Evolutionary conservation across 495 filamentous ascomycete genomes (phyloP).

Genomic region (Talaromyces thailandensis): DNA sequence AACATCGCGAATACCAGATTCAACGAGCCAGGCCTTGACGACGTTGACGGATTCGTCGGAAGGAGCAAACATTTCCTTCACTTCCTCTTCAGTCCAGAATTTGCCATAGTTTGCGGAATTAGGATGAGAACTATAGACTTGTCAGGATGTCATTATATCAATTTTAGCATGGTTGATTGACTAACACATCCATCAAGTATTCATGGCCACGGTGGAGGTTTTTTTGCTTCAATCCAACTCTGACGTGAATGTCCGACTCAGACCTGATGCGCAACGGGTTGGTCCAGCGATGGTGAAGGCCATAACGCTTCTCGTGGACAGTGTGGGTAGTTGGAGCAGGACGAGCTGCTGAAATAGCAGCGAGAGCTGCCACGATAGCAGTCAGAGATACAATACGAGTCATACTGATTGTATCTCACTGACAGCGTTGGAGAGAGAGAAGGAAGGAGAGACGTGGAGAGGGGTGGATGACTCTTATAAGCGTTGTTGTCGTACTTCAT

Average conservation of each 20-base stretch:
- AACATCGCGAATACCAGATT: slow-evolving; percentile 34
- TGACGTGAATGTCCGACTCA: slow-evolving; percentile 37
- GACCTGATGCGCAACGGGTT: slow-evolving; percentile 19
- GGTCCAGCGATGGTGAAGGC: slow-evolving; percentile 23
- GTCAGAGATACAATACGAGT: slow-evolving; percentile 6
- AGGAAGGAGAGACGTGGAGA: neutral
- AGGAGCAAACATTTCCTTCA: slow-evolving; percentile 45
- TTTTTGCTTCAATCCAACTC: slow-evolving; percentile 45
- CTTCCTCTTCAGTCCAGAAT: slow-evolving; percentile 37
- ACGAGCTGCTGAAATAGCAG: slow-evolving; percentile 18
- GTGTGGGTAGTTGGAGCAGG: slow-evolving; percentile 22
- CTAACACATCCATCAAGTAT: slow-evolving; percentile 46
- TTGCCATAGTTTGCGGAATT: slow-evolving; percentile 44
- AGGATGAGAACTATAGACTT: slow-evolving; percentile 22
- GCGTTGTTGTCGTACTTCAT: neutral
- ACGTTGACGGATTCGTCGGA: slow-evolving; percentile 26
- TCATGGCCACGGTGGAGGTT: slow-evolving; percentile 46
- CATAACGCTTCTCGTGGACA: slow-evolving; percentile 34
- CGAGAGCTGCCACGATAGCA: slow-evolving; percentile 13
- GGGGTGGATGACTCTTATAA: neutral
- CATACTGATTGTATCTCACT: neutral
- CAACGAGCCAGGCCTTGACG: slow-evolving; percentile 40
- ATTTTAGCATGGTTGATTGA: neutral
- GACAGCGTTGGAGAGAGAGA: neutral
- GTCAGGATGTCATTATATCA: neutral